A percentile compares a stretch with the other conserved stretches of the same genome.
Conservation (phyloP, 495 filamentous ascomycete species). For the Neurospora sp. region DNA sequence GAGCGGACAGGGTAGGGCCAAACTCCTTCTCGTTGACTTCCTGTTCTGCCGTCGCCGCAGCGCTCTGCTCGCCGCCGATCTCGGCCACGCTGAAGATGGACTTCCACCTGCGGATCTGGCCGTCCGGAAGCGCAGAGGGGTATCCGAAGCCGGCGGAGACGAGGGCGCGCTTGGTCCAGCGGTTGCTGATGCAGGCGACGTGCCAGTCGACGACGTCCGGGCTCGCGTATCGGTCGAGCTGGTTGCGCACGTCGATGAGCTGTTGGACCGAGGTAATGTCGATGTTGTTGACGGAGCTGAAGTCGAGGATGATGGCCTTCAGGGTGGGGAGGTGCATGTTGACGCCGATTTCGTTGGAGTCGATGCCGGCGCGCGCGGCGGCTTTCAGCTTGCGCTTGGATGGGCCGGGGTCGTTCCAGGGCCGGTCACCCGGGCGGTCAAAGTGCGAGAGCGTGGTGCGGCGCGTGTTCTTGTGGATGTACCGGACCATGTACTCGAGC, state of each 20-base stretch:
- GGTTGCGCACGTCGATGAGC: constrained; percentile 94
- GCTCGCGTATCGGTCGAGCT: constrained; percentile 78
- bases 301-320: constrained; percentile 90
- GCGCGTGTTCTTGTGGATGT: constrained; percentile 68
- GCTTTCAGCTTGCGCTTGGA: constrained; percentile 27
- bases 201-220: constrained; percentile 93
- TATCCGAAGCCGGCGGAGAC: constrained; percentile 90
- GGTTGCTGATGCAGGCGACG: constrained; percentile 87
- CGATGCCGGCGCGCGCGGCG: constrained; percentile 25
- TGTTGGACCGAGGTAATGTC: constrained; percentile 92
- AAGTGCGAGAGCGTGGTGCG: constrained; percentile 61
- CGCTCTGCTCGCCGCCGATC: constrained; percentile 61
- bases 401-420: constrained; percentile 93
- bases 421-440: constrained; percentile 65
- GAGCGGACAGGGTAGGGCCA: not conserved
- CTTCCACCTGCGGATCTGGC: constrained; percentile 63
- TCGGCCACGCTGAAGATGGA: constrained; percentile 95
- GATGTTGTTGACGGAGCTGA: constrained; percentile 92
- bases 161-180: constrained; percentile 94
- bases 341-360: constrained; percentile 30
- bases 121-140: constrained; percentile 46
- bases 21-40: constrained; percentile 50
- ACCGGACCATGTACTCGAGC: constrained; percentile 64
- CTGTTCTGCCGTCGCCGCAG: constrained; percentile 45
- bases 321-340: constrained; percentile 56